Conservation (phyloP, 768 basidiomycete species). For the Tubosaeta sp. region DNA sequence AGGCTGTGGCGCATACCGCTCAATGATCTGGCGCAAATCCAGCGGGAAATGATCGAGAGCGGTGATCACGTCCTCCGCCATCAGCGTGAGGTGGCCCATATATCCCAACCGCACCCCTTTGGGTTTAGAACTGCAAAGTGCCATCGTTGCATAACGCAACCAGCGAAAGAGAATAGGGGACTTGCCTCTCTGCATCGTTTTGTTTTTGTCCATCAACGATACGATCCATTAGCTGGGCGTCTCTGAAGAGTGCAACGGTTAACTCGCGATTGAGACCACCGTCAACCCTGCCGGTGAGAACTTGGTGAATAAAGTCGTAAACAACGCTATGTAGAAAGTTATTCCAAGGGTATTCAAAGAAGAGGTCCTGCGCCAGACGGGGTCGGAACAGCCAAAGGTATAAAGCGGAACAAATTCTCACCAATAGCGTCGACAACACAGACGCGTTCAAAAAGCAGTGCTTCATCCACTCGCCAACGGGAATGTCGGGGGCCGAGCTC, state of each 20-base stretch:
- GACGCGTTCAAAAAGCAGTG: constrained; percentile 67
- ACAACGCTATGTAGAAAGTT: constrained; percentile 97
- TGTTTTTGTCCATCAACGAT: constrained; percentile 81
- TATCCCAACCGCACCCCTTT: constrained; percentile 83
- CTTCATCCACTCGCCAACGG: constrained; percentile 80
- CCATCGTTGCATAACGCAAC: constrained; percentile 6
- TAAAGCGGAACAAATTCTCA: constrained; percentile 35
- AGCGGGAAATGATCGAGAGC: constrained; percentile 85
- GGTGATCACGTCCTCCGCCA: constrained; percentile 90
- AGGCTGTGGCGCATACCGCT: constrained; percentile 63
- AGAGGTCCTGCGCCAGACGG: constrained; percentile 61
- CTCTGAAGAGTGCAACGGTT: constrained; percentile 79
- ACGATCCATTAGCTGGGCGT: constrained; percentile 75
- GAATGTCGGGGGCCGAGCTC: constrained; percentile 37
- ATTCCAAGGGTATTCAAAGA: constrained; percentile 96
- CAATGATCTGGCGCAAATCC: constrained; percentile 64
- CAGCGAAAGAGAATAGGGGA: constrained; percentile 3
- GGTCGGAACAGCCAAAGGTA: constrained; percentile 2
- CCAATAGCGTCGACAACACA: constrained; percentile 73
- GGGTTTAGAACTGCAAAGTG: constrained; percentile 51
- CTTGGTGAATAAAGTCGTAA: constrained; percentile 94
- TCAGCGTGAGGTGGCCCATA: constrained; percentile 95
- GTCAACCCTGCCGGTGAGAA: constrained; percentile 84
- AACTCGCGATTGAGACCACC: constrained; percentile 82
- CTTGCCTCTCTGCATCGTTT: constrained; percentile 75